Evolutionary conservation across 108 stramenopile genomes (phyloP), one percentile per base, ranked within the genome.

Genomic region (Nitzschia sp.): DNA sequence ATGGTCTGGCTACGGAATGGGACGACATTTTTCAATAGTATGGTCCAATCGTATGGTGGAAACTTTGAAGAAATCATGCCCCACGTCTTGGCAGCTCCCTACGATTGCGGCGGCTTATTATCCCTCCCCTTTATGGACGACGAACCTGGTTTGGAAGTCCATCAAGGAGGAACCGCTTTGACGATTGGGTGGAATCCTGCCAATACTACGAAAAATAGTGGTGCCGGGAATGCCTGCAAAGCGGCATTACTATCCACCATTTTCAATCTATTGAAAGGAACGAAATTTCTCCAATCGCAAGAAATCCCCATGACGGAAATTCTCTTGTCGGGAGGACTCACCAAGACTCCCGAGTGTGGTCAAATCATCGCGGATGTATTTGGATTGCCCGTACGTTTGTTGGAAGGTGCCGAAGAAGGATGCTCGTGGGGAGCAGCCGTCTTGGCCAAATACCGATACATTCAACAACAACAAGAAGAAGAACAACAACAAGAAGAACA

Each of bases 101-200:
- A 62, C 21, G 77, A 82, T 72, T 82, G 81, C 53, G 81, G 81
- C 13, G 81, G 81, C 13, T 45, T 82, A 45, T 32, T 82, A 28
- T 77, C 81, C 34, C 53, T 82, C 34, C 81, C 81, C 5, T 82
- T 82, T 72, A 59, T 82, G 70, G 74, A 82, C 54, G 81, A 82
- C 55, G 81, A 82, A 53, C 77, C 81, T 13, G 77, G 81, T 1
- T 46, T 78, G 66, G 29, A 52, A 27, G 77, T 78, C 13, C 26
- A 33, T 11, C 38, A 34, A 25, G 77, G 77, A 13, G 73, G 77
- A 11, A 74, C 78, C 9, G 81, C 70, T 54, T 33, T 67, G 31
- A 62, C 75, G 26, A 57, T 81, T n/a, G 81, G 81, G 21, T 72
- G 56, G 69, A 78, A 82, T 63, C 29, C 32, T 1, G 21, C 34